Evolutionary conservation across 1,284 basidiomycete species (phyloP).

Genomic region (Fomitopsis betulina): DNA sequence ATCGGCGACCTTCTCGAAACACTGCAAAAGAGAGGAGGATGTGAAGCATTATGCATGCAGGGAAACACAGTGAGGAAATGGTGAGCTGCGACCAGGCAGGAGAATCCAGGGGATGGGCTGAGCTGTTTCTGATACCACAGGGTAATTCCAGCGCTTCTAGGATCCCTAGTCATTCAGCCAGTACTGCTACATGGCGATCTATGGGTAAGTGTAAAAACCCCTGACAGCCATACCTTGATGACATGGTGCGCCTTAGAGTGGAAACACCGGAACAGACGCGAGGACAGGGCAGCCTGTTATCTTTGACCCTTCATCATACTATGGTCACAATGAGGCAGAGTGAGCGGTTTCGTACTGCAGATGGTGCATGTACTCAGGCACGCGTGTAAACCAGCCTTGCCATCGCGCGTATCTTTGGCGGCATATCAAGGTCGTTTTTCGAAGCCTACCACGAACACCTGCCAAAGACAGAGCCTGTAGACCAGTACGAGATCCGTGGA

Average conservation of each 20-base stretch:
- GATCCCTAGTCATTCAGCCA: conserved; percentile 57
- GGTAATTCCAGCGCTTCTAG: conserved; percentile 72
- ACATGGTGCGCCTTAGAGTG: conserved; percentile 43
- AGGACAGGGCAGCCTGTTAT: conserved; percentile 61
- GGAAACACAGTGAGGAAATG: conserved; percentile 51
- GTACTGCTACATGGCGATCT: conserved; percentile 85
- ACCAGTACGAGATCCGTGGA: conserved; percentile 65
- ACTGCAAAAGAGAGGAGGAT: conserved; percentile 43
- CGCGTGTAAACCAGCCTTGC: conserved; percentile 50
- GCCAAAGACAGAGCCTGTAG: conserved; percentile 65
- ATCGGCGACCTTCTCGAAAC: conserved; percentile 61
- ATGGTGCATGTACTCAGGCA: neutral
- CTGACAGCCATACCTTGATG: neutral
- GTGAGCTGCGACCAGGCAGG: conserved; percentile 34
- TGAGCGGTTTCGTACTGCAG: conserved; percentile 31
- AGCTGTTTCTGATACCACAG: conserved; percentile 33
- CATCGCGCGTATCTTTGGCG: conserved; percentile 83
- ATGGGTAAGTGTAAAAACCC: conserved; percentile 53
- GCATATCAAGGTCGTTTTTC: conserved; percentile 70
- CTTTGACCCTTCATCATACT: conserved; percentile 81
- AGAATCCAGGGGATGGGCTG: neutral
- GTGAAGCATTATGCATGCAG: conserved; percentile 44
- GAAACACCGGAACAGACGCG: conserved; percentile 63
- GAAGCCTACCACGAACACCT: conserved; percentile 66
- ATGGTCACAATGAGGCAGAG: conserved; percentile 87